Base-by-base conservation (phyloP, 2,329 filamentous ascomycete species). In the Dothidotthia symphoricarpi region DNA sequence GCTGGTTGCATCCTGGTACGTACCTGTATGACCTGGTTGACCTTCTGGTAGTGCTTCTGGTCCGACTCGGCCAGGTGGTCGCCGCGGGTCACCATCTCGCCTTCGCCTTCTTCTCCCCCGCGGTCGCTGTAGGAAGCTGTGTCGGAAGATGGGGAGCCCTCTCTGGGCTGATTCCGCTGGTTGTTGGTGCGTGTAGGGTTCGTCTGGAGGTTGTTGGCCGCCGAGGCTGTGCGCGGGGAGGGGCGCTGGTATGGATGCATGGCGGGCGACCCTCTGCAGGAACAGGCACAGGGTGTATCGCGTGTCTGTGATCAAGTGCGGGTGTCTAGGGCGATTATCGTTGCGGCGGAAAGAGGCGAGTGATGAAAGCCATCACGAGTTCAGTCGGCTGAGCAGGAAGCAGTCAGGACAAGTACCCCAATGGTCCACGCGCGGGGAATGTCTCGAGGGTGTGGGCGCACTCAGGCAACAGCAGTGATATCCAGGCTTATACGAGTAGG, bases 11-110 rank as follows among this genome's bases (percentile, higher is more conserved):
- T 27, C n/a, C 17, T 11, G 16, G 28, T 45, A 57, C 70, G 45
- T 72, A 94, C 89, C 78, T 93, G 88, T 57, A 96, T 83, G 60
- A 97, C 93, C 70, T 95, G 89, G 66, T 94, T 93, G 53, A 96
- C 75, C 72, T 93, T 93, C 43, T 62, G 50, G 69, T 57, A 41
- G 34, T 68, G 47, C 40, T 48, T 57, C 50, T 62, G 55, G 45
- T 64, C 59, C 24, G 52, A 46, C 28, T 63, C 57, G 27, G 61
- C 51, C 37, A 51, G 30, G 25, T 53, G 59, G 32, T 63, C 60
- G 29, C 49, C 44, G 38, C 57, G 56, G 35, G 51, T 50, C 33
- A 67, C 52, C 49, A 73, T 72, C 47, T 72, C 64, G 36, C 69
- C 71, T 19, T 75, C 68, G 36, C 73, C 73, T 41, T 74, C 75